Base-by-base conservation (phyloP, 345 rosid species). In the Salix viminalis region DNA sequence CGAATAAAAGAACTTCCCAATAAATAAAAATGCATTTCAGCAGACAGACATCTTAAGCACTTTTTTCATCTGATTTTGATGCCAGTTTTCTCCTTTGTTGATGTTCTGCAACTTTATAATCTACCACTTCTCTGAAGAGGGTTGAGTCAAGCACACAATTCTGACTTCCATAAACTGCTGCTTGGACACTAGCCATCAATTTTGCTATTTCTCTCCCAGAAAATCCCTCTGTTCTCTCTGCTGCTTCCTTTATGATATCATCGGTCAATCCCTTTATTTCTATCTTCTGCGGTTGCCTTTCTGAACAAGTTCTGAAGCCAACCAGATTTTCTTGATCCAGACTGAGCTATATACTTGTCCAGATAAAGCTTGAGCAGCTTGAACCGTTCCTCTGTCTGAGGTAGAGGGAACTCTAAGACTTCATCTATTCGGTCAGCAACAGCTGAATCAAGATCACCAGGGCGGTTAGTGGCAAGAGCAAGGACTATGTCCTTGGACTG, bases 361-460 rank as follows among this genome's bases (percentile, higher is more conserved):
- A 96, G 86, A 75, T 93, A 96, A 41, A 93, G 96, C 80, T 91
- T 91, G 60, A 93, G 84, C 79, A 96, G 89, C 90, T 96, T 87
- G 81, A 91, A 88, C 36, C 96, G 93, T 76, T 96, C 99, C 65
- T 86, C 93, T 77, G 90, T 86, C 75, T 93, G 90, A 4, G 98
- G 99, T 50, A 91, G 84, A 36, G 97, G 98, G 73, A 96, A 96
- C 76, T 91, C 99, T 11, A 96, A 90, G 71, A 89, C 91, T 84
- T 95, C 98, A 74, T 96, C 99, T 3, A 96, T 87, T 62, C 98
- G 92, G 77, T 96, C 96, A 52, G 96, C 87, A 70, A 93, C 94
- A 48, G 98, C 99, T 70, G 97, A 91, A 85, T 96, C 98, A 48
- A 96, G 97, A 85, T 93, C 99, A 70, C 98, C 96, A n/a, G 98